A percentile compares a stretch with the other conserved stretches of the same genome.
Conservation (phyloP, 345 rosid genomes). For the thale cress (Arabidopsis thaliana) region DNA sequence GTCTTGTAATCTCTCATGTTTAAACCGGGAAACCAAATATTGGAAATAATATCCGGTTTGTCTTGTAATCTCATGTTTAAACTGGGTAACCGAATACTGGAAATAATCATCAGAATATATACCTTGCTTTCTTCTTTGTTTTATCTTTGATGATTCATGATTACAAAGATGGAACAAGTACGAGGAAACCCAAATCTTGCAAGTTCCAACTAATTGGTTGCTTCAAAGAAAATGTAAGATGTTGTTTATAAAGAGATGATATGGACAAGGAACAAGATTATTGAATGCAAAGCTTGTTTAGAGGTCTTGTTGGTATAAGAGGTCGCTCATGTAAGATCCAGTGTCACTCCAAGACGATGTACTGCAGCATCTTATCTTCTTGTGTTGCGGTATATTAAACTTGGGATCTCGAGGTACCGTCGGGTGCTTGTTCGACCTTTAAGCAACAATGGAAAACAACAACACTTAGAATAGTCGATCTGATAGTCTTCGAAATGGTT, state of each 20-base stretch:
- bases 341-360: constrained; percentile 46
- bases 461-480: not conserved
- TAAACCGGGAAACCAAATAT: too few relatives aligned
- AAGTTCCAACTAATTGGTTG: constrained; percentile 32
- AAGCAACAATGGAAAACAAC: not conserved
- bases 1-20: too few relatives aligned
- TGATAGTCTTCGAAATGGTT: not conserved
- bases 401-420: constrained; percentile 79
- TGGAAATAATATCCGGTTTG: too few relatives aligned
- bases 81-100: not conserved
- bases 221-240: not conserved
- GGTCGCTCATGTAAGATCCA: constrained; percentile 40
- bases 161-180: not conserved
- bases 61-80: too few relatives aligned
- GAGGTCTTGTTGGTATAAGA: constrained; percentile 42
- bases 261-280: constrained; percentile 26
- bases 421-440: constrained; percentile 78
- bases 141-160: not conserved
- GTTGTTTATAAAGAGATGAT: not conserved
- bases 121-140: too few relatives aligned
- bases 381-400: constrained; percentile 71
- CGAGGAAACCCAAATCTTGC: not conserved
- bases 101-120: not conserved
- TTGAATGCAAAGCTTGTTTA: not conserved
- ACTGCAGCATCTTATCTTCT: constrained; percentile 75